Evolutionary conservation across 2,329 filamentous ascomycete genomes (phyloP).

Genomic region (Ophiognomonia clavigignenti-juglandacearum): DNA sequence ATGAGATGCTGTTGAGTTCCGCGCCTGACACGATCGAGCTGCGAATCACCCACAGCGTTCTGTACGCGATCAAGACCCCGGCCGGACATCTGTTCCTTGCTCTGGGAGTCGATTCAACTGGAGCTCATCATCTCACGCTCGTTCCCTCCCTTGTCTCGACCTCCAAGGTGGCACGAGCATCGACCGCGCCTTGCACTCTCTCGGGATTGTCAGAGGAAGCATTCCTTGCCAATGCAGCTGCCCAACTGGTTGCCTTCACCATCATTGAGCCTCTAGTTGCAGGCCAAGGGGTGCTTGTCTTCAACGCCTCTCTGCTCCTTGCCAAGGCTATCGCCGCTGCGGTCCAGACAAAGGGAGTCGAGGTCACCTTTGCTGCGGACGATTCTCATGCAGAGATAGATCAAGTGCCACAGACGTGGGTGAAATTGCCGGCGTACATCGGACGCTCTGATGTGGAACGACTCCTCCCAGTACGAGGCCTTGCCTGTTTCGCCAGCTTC

Average conservation of each 20-base stretch:
- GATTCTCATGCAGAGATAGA: too few species aligned
- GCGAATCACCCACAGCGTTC: neutral
- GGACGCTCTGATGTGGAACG: too few species aligned
- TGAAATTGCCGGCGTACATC: too few species aligned
- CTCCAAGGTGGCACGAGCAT: neutral
- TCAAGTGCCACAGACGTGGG: too few species aligned
- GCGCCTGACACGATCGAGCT: neutral
- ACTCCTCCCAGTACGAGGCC: too few species aligned
- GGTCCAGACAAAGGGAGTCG: too few species aligned
- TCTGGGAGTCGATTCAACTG: neutral
- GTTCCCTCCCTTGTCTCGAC: neutral
- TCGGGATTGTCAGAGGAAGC: neutral
- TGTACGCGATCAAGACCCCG: neutral
- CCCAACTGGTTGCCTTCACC: neutral
- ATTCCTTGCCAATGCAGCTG: neutral
- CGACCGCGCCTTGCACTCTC: neutral
- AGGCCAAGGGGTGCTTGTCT: too few species aligned
- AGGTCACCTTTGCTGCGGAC: too few species aligned
- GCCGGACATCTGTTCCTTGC: slow-evolving; percentile 1
- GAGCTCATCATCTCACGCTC: neutral
- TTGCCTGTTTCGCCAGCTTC: too few species aligned
- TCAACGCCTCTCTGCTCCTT: too few species aligned
- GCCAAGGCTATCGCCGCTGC: too few species aligned
- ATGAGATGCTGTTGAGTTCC: too few species aligned
- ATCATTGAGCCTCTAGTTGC: neutral